These are phyloP conservation scores for Perkinsus chesapeaki DNA, from an alignment of 169 alveolate species.

Conservation along the genomic window DNA sequence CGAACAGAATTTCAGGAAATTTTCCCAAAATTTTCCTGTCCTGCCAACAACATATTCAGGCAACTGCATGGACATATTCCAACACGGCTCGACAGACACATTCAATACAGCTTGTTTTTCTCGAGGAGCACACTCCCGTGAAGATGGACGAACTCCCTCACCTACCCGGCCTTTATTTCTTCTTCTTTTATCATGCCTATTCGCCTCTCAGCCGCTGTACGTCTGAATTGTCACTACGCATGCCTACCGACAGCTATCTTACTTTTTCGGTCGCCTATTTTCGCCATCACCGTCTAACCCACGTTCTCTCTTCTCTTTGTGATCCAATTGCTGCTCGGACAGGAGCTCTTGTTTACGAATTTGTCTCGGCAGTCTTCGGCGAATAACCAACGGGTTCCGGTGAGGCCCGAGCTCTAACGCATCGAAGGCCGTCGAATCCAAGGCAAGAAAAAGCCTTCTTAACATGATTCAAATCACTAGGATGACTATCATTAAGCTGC, in stretches of 20 bases:
- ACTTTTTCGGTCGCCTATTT: background rate
- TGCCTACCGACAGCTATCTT: background rate
- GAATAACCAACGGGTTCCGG: background rate
- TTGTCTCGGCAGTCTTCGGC: background rate
- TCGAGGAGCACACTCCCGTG: too few relatives aligned
- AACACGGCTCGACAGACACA: too few relatives aligned
- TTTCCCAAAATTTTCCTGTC: too few relatives aligned
- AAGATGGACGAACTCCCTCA: background rate
- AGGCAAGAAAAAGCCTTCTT: background rate
- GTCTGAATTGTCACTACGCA: background rate
- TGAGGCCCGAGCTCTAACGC: background rate
- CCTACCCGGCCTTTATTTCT: background rate
- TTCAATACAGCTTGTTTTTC: too few relatives aligned
- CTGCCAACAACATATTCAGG: too few relatives aligned
- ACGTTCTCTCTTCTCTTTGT: background rate
- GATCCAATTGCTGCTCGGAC: background rate
- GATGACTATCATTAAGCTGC: too few relatives aligned
- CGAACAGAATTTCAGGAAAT: too few relatives aligned
- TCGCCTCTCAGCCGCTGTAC: background rate
- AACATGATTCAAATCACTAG: too few relatives aligned
- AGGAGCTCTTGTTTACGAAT: background rate
- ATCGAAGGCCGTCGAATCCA: background rate
- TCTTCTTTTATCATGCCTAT: background rate
- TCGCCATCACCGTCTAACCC: background rate
- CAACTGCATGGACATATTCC: too few relatives aligned